These are phyloP conservation scores for Alternaria burnsii DNA, from an alignment of 2,329 filamentous ascomycete species.

Conservation along the genomic window DNA sequence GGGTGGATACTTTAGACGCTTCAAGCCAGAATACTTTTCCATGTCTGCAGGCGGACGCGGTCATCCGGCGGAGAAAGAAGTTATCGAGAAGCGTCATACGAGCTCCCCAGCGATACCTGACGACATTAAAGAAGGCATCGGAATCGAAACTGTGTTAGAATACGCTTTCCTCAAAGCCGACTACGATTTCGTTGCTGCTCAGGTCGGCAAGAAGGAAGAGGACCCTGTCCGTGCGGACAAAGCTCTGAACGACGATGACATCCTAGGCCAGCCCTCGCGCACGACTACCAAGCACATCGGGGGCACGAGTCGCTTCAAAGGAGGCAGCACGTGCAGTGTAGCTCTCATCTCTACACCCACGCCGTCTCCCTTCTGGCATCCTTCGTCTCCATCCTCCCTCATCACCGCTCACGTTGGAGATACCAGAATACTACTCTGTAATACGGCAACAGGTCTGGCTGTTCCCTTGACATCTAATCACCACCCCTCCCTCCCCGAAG, in stretches of 20 bases:
- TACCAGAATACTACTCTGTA: constrained; percentile 88
- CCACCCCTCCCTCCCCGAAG: constrained; percentile 85
- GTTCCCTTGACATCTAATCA: constrained; percentile 89
- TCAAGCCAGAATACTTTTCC: constrained; percentile 81
- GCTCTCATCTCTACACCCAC: constrained; percentile 92
- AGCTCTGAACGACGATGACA: constrained; percentile 84
- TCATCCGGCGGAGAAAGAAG: constrained; percentile 45
- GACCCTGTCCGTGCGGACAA: constrained; percentile 75
- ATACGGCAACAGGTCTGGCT: constrained; percentile 81
- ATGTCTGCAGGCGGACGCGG: constrained; percentile 52
- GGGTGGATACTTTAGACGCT: constrained; percentile 93
- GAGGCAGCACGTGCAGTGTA: constrained; percentile 90
- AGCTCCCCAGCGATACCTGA: constrained; percentile 33
- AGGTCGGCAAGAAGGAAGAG: constrained; percentile 79
- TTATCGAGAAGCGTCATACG: constrained; percentile 34
- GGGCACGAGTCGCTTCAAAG: constrained; percentile 81
- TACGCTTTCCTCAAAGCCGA: constrained; percentile 96
- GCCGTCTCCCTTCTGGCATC: constrained; percentile 94
- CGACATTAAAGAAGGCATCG: constrained; percentile 57
- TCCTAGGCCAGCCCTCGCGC: constrained; percentile 71
- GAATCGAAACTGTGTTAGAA: constrained; percentile 79
- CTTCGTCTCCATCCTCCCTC: constrained; percentile 81
- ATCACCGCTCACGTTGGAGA: constrained; percentile 92
- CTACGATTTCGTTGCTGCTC: constrained; percentile 90
- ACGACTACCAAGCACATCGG: constrained; percentile 67